Conservation (phyloP, 495 filamentous ascomycete genomes). For the Neurospora sp. region DNA sequence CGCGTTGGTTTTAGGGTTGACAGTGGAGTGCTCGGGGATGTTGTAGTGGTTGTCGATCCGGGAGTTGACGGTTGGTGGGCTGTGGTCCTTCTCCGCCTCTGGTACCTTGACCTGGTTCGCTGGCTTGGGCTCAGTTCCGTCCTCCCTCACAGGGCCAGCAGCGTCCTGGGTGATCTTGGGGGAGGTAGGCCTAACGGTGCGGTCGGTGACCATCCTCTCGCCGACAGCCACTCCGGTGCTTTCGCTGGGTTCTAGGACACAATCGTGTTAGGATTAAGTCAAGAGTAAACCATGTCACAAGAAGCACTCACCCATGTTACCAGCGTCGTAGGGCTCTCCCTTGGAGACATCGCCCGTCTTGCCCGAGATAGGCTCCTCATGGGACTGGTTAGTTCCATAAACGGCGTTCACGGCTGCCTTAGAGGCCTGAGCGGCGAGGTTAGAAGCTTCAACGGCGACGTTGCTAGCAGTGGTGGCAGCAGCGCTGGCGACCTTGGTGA, state of each 20-base stretch:
- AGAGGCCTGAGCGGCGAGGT: neutral
- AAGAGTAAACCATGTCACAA: neutral
- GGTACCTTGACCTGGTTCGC: neutral
- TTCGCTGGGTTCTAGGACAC: neutral
- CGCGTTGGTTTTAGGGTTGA: neutral
- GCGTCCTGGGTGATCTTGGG: neutral
- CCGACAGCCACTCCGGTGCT: neutral
- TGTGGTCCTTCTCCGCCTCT: neutral
- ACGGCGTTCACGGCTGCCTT: slow-evolving; percentile 34
- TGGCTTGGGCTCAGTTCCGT: neutral
- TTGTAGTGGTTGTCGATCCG: neutral
- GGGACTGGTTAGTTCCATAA: slow-evolving; percentile 34
- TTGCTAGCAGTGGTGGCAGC: neutral
- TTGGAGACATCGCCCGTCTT: slow-evolving; percentile 39
- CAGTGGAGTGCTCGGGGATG: neutral
- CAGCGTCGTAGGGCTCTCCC: slow-evolving; percentile 51
- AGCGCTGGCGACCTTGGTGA: slow-evolving; percentile 36
- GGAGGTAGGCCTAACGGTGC: neutral
- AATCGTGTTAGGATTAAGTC: neutral
- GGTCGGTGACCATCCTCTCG: neutral
- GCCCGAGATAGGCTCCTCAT: slow-evolving; percentile 45
- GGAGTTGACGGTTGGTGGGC: neutral
- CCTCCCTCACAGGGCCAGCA: neutral
- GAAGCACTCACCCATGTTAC: slow-evolving; percentile 36
- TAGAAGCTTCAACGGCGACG: neutral